Base-by-base conservation (phyloP, 306 rosid species). In the Vicia villosa region DNA sequence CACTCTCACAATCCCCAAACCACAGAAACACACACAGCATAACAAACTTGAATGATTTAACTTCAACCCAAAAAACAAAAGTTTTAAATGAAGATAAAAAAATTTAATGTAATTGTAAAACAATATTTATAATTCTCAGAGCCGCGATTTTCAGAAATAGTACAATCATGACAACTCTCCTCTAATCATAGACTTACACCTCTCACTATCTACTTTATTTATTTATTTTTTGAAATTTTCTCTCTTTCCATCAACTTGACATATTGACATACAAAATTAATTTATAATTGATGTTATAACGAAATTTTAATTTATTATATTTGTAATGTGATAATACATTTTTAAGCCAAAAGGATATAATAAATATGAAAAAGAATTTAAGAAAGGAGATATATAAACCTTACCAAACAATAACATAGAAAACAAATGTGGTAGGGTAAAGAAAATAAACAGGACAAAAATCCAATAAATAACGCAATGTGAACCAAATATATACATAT, bases 101-200 rank as follows among this genome's bases (percentile, higher is more conserved):
- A 13, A 12, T 7, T 0, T 6, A 22, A 9, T 16, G 13, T 8
- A 0, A 47, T 3, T 46, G 28, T 20, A 40, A 3, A 28, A 49
- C 63, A 49, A 38, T 63, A 75, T 71, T 71, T 67, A 54, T 62
- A 68, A 67, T 74, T 62, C 63, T 79, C 37, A 59, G 84, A 84
- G 88, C 96, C 83, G 97, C 88, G 86, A 78, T 87, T 81, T 78
- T 73, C 89, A 87, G 94, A 77, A 36, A 1, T 14, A 69, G 88
- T 87, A 87, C 93, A 82, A 89, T 89, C 79, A 85, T 87, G 82
- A 84, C 77, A 54, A 72, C 69, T 55, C 75, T 75, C 47, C 82
- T 70, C 84, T 82, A 83, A 85, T 87, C 91, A 86, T 81, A 74
- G 85, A 79, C 81, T 68, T 51, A 59, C 68, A 76, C 77, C 15